Evolutionary conservation across 1,284 basidiomycete genomes (phyloP), one percentile per base, ranked within the genome.

Genomic region (Fomitopsis schrenkii): DNA sequence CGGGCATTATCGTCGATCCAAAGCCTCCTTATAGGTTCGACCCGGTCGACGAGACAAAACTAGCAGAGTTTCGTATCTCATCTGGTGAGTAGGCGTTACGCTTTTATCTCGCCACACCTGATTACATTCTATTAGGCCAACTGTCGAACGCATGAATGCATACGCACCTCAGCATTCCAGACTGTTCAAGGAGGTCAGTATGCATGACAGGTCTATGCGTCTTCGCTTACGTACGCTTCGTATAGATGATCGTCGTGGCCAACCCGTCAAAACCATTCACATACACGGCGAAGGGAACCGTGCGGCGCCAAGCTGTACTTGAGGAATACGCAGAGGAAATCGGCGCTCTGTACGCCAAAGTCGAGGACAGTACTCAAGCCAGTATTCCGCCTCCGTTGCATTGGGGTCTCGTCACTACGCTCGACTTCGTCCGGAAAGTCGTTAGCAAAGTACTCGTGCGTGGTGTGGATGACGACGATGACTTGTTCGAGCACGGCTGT

Each of bases 401-500:
- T 2, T 79, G 77, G 77, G 66, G 69, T 12, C 28, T 53, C 3
- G 59, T 59, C n/a, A 41, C 57, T 10, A 64, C 66, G 1, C 63
- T 62, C 3, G 55, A 59, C 4, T 78, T 79, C 59, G 71, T 76
- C 17, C 63, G 72, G 9, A 58, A 54, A 7, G 69, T 71, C 22
- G 70, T 78, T 0, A 28, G 57, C 2, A 67, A 65, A 26, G 74
- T 77, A 8, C 45, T 77, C 52, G 56, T 59, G 5, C 59, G 62
- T 9, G n/a, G 41, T 0, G 62, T 77, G 1, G 33, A 55, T 1
- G 76, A 77, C 48, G 70, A 76, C 42, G 76, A 72, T 46, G 79
- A 82, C 64, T 62, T 81, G 17, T 81, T 81, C 67, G 71, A 76
- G 40, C 64, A 67, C 58, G 80, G 80, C 17, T 78, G 78, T 50